Evolutionary conservation across 2,329 filamentous ascomycete species (phyloP), one percentile per base, ranked within the genome.

Genomic region (Penicillium sp.): DNA sequence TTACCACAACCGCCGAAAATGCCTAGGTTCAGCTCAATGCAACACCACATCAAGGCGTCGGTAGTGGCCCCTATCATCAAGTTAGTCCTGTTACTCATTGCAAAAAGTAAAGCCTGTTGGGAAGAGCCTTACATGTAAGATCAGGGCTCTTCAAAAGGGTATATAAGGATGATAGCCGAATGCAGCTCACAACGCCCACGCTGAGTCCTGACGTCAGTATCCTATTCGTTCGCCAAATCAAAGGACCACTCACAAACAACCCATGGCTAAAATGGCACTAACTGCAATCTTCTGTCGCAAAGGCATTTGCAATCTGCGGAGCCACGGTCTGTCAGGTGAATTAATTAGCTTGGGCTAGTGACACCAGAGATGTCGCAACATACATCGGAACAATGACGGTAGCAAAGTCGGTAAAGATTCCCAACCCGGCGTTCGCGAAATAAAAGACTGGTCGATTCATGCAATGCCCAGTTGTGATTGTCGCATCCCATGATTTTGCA

Each of bases 301-400:
- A 1, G 67, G 66, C 63, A 71, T 68, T 48, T 72, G 66, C 41
- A 72, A 56, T 45, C 56, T 58, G 22, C 62, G 62, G 8, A 72
- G 46, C 56, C 68, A 63, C 2, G 69, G 67, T 45, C 61, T 67
- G n/a, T 42, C 5, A n/a, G 16, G 36, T 6, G 39, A 13, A 32
- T 61, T 39, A 13, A 32, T 61, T 39, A 60, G 49, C 42, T 16
- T 42, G 9, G 34, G 22, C 41, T 6, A 18, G 43, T 10, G 4
- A 2, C 43, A 14, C 36, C 22, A 24, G 39, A 5, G 3, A 29
- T 21, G 38, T 10, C 8, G 6, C 21, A 43, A 63, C 63, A 16
- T 55, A 69, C 66, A 70, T 65, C 14, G 66, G 64, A 29, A 68
- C 61, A 27, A 63, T 48, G 0, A 69, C 61, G 5, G 65, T 69